Evolutionary conservation across 495 filamentous ascomycete species (phyloP).

Genomic region (Neurospora pannonica): DNA sequence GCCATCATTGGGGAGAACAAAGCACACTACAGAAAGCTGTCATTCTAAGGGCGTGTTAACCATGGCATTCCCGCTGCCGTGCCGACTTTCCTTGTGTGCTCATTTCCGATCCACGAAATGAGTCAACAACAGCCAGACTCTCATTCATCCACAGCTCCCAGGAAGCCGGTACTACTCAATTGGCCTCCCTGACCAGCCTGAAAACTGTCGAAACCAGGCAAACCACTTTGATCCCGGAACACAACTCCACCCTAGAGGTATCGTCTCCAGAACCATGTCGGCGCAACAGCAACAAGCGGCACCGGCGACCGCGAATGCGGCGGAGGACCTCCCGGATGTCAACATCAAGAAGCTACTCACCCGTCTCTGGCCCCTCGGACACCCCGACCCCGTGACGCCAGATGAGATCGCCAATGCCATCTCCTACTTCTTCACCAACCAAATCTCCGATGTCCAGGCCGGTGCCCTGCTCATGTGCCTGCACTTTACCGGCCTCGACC

Average conservation of each 20-base stretch:
- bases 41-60: no score
- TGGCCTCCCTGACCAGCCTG: not conserved
- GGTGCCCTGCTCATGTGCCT: constrained; percentile 77
- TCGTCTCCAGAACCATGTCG: not conserved
- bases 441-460: constrained; percentile 71
- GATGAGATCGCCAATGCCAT: constrained; percentile 81
- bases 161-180: not conserved
- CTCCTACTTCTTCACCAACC: constrained; percentile 78
- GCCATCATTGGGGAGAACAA: constrained; percentile 3
- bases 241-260: not conserved
- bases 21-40: not conserved
- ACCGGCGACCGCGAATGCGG: not conserved
- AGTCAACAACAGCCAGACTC: constrained; percentile 12
- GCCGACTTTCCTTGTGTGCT: not conserved
- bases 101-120: constrained; percentile 5
- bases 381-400: constrained; percentile 50
- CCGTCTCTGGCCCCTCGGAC: constrained; percentile 54
- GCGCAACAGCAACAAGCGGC: not conserved
- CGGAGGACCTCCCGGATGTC: constrained; percentile 24
- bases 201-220: not conserved
- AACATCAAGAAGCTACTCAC: constrained; percentile 78
- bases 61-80: not conserved
- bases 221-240: not conserved
- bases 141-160: not conserved
- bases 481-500: constrained; percentile 76